Evolutionary conservation across 257 asterid species (phyloP).

Genomic region (Craterostigma plantagineum): DNA sequence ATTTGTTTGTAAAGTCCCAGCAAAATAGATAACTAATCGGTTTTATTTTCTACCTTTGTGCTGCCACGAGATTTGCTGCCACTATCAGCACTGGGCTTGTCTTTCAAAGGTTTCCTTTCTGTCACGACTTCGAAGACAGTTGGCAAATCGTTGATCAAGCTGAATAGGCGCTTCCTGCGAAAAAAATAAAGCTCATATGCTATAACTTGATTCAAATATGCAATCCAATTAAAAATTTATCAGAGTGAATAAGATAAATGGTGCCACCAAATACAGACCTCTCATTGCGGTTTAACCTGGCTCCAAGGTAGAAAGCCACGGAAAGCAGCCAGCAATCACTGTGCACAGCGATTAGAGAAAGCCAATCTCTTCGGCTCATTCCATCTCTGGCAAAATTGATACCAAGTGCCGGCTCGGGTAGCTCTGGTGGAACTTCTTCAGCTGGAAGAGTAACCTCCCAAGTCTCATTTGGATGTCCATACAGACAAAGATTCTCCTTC

Average conservation of each 20-base stretch:
- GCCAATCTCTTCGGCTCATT: constrained; percentile 83
- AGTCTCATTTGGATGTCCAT: constrained; percentile 73
- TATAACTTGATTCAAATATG: too few relatives aligned
- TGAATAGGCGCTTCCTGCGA: constrained; percentile 83
- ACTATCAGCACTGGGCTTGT: constrained; percentile 77
- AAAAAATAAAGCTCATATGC: constrained; percentile 4
- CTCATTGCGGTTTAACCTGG: constrained; percentile 71
- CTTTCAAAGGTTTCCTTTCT: constrained; percentile 63
- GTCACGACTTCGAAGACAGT: constrained; percentile 79
- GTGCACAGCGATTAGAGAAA: constrained; percentile 80
- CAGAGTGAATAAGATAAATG: too few relatives aligned
- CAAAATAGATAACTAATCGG: not conserved
- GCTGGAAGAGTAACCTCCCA: constrained; percentile 96
- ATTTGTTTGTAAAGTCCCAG: too few relatives aligned
- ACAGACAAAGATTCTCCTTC: constrained; percentile 86
- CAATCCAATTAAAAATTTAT: too few relatives aligned
- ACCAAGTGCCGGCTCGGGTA: constrained; percentile 93
- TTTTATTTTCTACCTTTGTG: constrained; percentile 34
- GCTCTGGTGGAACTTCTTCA: constrained; percentile 94
- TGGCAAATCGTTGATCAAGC: constrained; percentile 75
- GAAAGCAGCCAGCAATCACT: constrained; percentile 96
- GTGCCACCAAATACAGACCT: constrained; percentile 22
- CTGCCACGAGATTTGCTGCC: constrained; percentile 87
- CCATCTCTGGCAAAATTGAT: constrained; percentile 94
- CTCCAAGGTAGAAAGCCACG: constrained; percentile 81